Evolutionary conservation across 192 early-diverging fungal genomes (phyloP), one percentile per base, ranked within the genome.

Genomic region (Tieghemiomyces parasiticus): DNA sequence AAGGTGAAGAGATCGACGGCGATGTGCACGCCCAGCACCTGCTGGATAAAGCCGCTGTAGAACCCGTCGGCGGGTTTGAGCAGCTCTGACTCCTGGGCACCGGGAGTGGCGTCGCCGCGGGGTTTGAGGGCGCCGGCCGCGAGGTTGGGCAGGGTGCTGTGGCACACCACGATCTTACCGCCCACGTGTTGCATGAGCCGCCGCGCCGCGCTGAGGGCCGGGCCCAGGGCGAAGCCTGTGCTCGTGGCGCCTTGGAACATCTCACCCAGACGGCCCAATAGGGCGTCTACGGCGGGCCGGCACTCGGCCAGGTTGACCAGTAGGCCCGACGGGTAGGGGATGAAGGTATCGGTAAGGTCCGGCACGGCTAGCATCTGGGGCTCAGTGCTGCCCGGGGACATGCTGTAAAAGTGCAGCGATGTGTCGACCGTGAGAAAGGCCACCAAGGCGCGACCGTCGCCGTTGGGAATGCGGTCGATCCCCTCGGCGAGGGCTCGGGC

Each of bases 321-420:
- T 35, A 97, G 74, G 66, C 95, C 91, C 49, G 85, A 75, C 2
- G 95, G 95, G 54, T 85, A 76, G 9, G 95, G 95, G 60, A 97
- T 61, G 59, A 85, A 95, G 1, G 86, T 74, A 26, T 95, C 93
- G 24, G 96, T 93, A 14, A 92, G 61, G 66, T 97, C 95, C 3
- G 87, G 76, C 2, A 97, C 88, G 24, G 93, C 87, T 25, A 97
- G 71, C 88, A 96, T 92, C 68, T 95, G 92, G 24, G 95, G 93
- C 66, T 95, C 93, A 16, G 82, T 62, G 31, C 80, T 65, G 19
- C 70, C 63, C 9, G 78, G 45, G 60, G 75, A 85, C 46, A 97
- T 69, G 60, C 92, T 92, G 73, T 91, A 97, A 65, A 91, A 97
- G 62, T 97, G 92, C 52, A 97, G 67, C 13, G 86, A 67, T 51